Evolutionary conservation across 176 grass and related monocot species (phyloP), one percentile per base, ranked within the genome.

Genomic region (Thinopyrum elongatum): DNA sequence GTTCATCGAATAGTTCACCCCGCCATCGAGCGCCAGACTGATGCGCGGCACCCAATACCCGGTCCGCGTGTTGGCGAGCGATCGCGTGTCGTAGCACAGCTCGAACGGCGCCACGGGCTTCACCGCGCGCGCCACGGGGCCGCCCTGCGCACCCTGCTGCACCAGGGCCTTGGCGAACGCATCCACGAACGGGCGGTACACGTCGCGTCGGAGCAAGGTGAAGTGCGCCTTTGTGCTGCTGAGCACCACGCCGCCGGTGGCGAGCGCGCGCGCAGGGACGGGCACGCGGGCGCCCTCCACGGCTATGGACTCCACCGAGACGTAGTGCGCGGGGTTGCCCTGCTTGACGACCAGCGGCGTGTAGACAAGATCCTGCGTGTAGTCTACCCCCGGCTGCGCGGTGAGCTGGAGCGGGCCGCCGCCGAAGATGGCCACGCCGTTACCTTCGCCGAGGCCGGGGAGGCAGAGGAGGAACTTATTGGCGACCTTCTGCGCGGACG

Each of bases 391-490:
- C 42, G 42, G 11, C 42, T 44, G 42, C 42, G 42, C 42, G 42
- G 42, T 44, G 42, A 44, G 42, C 42, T 13, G 41, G 39, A 41
- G 10, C 39, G 49, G 78, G 7, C 31, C 87, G 10, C 75, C 65
- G 4, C 90, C 83, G 82, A 92, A 89, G n/a, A 92, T 23, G 3
- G 81, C 89, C 14, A 80, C 82, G 8, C 90, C 93, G 0, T 31
- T 21, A 34, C 47, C 33, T 71, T 27, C 10, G 23, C 41, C 60
- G 86, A 9, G 9, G 29, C 26, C 28, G 8, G 90, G 90, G 36
- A 92, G 90, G 85, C 93, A 92, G 81, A 95, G 60, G 0, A 84
- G 16, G 49, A 95, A 90, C 55, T 55, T 76, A 6, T 34, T 85
- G 53, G 83, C 34, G 12, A 86, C 76, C 35, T 7, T 35, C 21